A percentile compares a stretch with the other conserved stretches of the same genome.
Conservation (phyloP, 306 rosid species). For the Rosa multiflora region DNA sequence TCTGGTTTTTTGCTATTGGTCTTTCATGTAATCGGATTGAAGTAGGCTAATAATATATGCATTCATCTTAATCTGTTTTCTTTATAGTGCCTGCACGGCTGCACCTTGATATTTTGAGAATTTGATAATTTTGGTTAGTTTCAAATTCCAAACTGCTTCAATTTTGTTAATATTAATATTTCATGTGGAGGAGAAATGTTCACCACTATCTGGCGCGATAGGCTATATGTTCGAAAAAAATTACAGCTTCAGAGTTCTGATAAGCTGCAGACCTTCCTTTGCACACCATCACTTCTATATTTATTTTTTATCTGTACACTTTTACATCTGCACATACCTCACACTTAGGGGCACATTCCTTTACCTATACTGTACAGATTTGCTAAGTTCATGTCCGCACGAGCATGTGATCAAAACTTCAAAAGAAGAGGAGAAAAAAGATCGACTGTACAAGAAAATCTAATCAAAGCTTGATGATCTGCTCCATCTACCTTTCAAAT, state of each 20-base stretch:
- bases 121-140: not conserved
- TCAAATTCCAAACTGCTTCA: not conserved
- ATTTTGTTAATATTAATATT: too few species aligned
- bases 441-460: conserved; percentile 14
- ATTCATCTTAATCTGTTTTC: not conserved
- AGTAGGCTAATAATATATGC: not conserved
- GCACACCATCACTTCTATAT: not conserved
- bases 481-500: conserved; percentile 68
- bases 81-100: not conserved
- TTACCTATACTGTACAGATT: conserved; percentile 26
- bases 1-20: not conserved
- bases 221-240: not conserved
- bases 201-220: not conserved
- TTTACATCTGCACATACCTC: conserved; percentile 38
- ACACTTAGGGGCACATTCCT: conserved; percentile 27
- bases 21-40: not conserved
- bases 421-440: conserved; percentile 2
- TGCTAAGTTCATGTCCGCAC: conserved; percentile 12
- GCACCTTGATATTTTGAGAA: not conserved
- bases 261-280: not conserved
- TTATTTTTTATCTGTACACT: not conserved
- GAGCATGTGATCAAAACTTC: not conserved
- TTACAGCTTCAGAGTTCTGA: not conserved
- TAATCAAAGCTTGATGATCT: conserved; percentile 79
- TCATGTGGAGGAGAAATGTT: not conserved